These are phyloP conservation scores for Zopfia rhizophila DNA, from an alignment of 2,329 filamentous ascomycete species.

Conservation along the genomic window DNA sequence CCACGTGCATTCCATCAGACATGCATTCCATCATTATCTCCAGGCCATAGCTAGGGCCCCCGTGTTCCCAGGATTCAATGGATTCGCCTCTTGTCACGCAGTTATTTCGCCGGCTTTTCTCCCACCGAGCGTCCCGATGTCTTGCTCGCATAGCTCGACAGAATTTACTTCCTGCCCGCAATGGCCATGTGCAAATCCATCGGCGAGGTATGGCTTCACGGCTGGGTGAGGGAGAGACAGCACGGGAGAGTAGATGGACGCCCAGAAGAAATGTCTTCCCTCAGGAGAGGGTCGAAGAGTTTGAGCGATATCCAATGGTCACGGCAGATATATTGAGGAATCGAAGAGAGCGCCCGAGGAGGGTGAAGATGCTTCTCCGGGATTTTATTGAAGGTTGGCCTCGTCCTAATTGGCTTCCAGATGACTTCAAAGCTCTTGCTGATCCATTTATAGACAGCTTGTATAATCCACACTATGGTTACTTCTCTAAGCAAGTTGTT, in stretches of 20 bases:
- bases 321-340: slow-evolving; percentile 81
- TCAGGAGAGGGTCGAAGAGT: slow-evolving; percentile 81
- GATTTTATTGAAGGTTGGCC: slow-evolving; percentile 91
- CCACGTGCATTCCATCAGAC: slow-evolving; percentile 36
- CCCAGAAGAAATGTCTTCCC: slow-evolving; percentile 81
- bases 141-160: slow-evolving; percentile 59
- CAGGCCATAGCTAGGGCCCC: slow-evolving; percentile 14
- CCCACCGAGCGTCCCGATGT: slow-evolving; percentile 69
- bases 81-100: slow-evolving; percentile 82
- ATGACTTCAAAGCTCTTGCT: slow-evolving; percentile 13
- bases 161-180: slow-evolving; percentile 51
- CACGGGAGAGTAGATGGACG: slow-evolving; percentile 81
- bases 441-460: slow-evolving; percentile 73
- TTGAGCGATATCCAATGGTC: slow-evolving; percentile 82
- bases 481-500: slow-evolving; percentile 95
- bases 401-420: slow-evolving; percentile 1
- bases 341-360: slow-evolving; percentile 78
- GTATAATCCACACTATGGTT: slow-evolving; percentile 94
- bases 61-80: slow-evolving; percentile 64
- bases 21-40: slow-evolving; percentile 26
- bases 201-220: slow-evolving; percentile 44
- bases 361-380: slow-evolving; percentile 95
- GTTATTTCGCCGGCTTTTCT: slow-evolving; percentile 87
- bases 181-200: slow-evolving; percentile 36
- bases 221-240: slow-evolving; percentile 46